Evolutionary conservation across 257 asterid species (phyloP).

Genomic region (Solanum clarkiae): DNA sequence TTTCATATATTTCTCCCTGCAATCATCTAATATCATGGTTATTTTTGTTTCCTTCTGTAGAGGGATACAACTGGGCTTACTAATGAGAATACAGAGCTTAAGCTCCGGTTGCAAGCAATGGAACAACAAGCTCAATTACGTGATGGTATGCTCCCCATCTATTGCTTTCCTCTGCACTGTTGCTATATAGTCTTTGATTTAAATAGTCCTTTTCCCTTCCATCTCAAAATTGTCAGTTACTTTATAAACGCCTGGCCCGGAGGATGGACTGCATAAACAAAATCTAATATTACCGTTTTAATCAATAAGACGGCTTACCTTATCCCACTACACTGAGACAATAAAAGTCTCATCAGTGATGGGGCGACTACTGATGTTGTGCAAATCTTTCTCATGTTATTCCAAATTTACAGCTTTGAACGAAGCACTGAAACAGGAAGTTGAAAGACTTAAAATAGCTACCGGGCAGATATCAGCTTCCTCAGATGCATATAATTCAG

Average conservation of each 20-base stretch:
- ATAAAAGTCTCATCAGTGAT: neutral
- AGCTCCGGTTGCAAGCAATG: conserved; percentile 89
- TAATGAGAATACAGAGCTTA: conserved; percentile 84
- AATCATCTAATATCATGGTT: neutral
- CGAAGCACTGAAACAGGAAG: conserved; percentile 85
- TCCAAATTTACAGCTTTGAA: conserved; percentile 48
- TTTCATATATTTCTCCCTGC: neutral
- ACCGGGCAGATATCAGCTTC: conserved; percentile 60
- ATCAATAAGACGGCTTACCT: neutral
- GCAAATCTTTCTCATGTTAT: neutral
- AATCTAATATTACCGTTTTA: neutral
- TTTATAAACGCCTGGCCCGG: neutral
- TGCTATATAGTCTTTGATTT: neutral
- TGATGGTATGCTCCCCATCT: conserved; percentile 43
- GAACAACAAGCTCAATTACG: conserved; percentile 96
- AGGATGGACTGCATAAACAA: neutral
- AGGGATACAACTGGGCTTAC: conserved; percentile 82
- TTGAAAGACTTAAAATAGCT: conserved; percentile 66
- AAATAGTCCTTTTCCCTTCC: neutral
- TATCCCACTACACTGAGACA: neutral
- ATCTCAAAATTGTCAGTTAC: neutral
- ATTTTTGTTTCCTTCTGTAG: conserved; percentile 24
- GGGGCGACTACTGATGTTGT: neutral
- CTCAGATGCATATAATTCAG: conserved; percentile 40
- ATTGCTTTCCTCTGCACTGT: neutral